Conservation (phyloP, 2,329 filamentous ascomycete species). For the Talaromyces sp. region DNA sequence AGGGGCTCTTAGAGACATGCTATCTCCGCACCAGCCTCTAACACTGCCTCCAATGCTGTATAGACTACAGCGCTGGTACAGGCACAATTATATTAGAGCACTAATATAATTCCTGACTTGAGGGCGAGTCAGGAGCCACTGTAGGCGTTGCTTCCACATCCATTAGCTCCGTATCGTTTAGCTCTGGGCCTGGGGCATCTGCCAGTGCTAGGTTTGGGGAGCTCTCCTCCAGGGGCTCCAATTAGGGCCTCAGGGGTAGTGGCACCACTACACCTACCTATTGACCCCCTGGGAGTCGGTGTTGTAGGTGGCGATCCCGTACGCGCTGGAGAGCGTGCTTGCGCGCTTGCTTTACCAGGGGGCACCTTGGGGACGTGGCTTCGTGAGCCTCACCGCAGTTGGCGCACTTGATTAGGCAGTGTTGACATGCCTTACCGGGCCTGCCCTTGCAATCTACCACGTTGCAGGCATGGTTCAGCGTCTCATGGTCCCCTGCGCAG, state of each 20-base stretch:
- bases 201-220: too few species aligned
- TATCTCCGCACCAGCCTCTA: too few species aligned
- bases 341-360: neutral
- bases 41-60: too few species aligned
- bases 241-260: neutral
- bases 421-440: neutral
- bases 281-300: too few species aligned
- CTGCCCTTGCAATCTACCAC: neutral
- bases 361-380: neutral
- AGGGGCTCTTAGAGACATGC: neutral
- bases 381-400: neutral
- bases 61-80: too few species aligned
- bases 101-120: neutral
- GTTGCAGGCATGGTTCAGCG: neutral
- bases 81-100: too few species aligned
- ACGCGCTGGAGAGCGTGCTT: neutral
- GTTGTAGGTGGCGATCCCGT: accelerated
- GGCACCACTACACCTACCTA: too few species aligned
- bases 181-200: too few species aligned
- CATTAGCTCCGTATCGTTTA: too few species aligned
- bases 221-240: too few species aligned
- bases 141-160: too few species aligned
- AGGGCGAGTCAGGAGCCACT: neutral
- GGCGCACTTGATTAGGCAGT: neutral
- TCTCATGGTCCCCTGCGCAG: neutral